Conservation (phyloP, 2,329 filamentous ascomycete genomes). For the Raffaelea albimanens region DNA sequence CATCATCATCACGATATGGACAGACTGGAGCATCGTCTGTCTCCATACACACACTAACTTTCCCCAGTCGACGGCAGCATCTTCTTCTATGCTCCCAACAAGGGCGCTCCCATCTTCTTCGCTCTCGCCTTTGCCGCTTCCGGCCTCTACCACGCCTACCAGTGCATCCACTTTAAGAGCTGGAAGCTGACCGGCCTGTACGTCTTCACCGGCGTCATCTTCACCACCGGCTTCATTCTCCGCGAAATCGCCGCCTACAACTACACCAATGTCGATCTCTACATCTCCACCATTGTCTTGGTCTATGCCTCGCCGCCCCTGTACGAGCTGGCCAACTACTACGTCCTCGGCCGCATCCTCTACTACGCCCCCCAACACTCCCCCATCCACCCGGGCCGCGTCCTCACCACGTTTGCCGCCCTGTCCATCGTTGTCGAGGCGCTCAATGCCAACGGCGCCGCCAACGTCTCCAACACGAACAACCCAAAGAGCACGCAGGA, state of each 20-base stretch:
- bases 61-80: constrained; percentile 16
- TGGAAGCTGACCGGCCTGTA: constrained; percentile 40
- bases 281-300: constrained; percentile 28
- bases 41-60: neutral
- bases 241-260: constrained; percentile 37
- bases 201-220: constrained; percentile 34
- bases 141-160: constrained; percentile 20
- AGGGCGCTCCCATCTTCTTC: constrained; percentile 27
- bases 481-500: constrained; percentile 27
- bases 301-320: constrained; percentile 37
- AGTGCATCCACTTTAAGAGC: constrained; percentile 33
- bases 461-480: constrained; percentile 35
- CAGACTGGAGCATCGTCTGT: no score
- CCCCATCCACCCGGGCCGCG: constrained; percentile 37
- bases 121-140: constrained; percentile 20
- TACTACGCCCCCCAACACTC: constrained; percentile 53
- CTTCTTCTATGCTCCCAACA: constrained; percentile 25
- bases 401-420: constrained; percentile 35
- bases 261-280: constrained; percentile 29
- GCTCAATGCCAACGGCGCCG: constrained; percentile 38
- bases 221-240: constrained; percentile 41
- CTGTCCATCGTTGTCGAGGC: constrained; percentile 38
- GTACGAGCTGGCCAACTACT: constrained; percentile 55
- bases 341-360: constrained; percentile 50
- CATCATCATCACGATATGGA: no score